Percentiles rank a stretch among this genome's conserved stretches.
Conservation (phyloP, 768 basidiomycete species). For the Kwoniella heveanensis region DNA sequence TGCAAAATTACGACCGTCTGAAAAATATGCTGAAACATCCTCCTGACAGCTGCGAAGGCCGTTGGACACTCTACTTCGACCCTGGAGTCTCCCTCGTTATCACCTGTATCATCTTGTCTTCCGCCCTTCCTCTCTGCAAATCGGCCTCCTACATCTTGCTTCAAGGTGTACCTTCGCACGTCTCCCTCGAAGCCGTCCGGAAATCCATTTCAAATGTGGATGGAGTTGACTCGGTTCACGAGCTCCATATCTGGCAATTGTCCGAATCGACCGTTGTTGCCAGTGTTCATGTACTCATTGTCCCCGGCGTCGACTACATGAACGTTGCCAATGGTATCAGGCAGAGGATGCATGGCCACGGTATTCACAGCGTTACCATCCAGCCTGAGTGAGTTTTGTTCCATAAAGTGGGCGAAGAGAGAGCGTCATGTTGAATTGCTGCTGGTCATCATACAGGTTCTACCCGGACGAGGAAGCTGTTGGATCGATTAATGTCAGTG, state of each 20-base stretch:
- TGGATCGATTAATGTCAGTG: slow-evolving; percentile 12
- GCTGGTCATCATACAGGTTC: slow-evolving; percentile 4
- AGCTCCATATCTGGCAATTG: slow-evolving; percentile 93
- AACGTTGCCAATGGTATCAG: slow-evolving; percentile 80
- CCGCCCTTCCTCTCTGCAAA: slow-evolving; percentile 79
- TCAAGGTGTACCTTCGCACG: slow-evolving; percentile 86
- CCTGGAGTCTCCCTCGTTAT: slow-evolving; percentile 91
- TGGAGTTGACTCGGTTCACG: slow-evolving; percentile 83
- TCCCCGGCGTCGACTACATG: slow-evolving; percentile 85
- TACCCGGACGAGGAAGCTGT: slow-evolving; percentile 14
- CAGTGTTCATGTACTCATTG: slow-evolving; percentile 89
- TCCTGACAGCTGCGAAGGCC: slow-evolving; percentile 69
- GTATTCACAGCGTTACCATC: slow-evolving; percentile 92
- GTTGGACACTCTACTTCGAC: slow-evolving; percentile 87
- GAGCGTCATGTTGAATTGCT: background rate
- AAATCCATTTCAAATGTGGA: slow-evolving; percentile 76
- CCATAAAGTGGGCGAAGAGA: slow-evolving; percentile 6
- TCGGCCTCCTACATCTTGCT: slow-evolving; percentile 92
- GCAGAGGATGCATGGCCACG: slow-evolving; percentile 79
- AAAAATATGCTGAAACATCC: no score
- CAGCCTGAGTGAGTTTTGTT: slow-evolving; percentile 69
- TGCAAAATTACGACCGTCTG: no score
- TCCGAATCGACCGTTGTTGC: slow-evolving; percentile 93
- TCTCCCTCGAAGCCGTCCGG: slow-evolving; percentile 86
- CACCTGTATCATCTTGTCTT: slow-evolving; percentile 93